Base-by-base conservation (phyloP, 2,329 filamentous ascomycete genomes). In the Coniochaeta prunicola region DNA sequence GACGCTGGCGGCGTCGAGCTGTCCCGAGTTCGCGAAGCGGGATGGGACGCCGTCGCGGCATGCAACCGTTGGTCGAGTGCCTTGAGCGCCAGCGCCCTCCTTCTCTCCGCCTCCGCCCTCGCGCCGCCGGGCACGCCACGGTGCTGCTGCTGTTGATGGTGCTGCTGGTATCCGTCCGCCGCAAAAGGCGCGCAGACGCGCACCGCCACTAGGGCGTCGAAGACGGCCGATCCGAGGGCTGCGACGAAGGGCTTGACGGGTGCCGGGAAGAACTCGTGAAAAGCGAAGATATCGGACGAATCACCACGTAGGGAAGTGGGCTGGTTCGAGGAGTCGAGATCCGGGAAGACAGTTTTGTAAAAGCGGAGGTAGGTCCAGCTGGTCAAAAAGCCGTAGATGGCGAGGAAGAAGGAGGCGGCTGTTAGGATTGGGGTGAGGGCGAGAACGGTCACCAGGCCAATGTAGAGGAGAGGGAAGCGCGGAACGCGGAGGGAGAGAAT, bases 361-460 rank as follows among this genome's bases (percentile, higher is more conserved):
- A 97, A 99, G 65, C 94, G 91, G 19, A 99, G 85, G 73, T 97
- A 97, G 48, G 90, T 91, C 93, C 93, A 99, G 72, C 91, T 92
- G 12, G 87, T 88, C 61, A 97, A 72, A 72, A 99, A 89, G 60
- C 91, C 92, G 65, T 89, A 88, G 72, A 90, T 78, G 57, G 90
- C 85, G 61, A 97, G 83, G 70, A 96, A 85, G 64, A 92, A 80
- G 53, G 91, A 88, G 21, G 91, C 91, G 68, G 87, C 84, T n/a
- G 80, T 77, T 45, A 85, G 75, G 42, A 85, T 70, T 24, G 83
- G 83, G 17, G 82, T 84, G 53, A 85, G 68, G 59, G 80, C 76
- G 38, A 85, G 77, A 34, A 88, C 80, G 64, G 90, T 87, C 61
- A 96, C 82, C 59, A 90, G 63, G 81, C 85, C 78, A 81, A 96